phyloP scores from a whole-genome alignment of 148 eudicot species.

The Rhododendron kiyosumense region DNA sequence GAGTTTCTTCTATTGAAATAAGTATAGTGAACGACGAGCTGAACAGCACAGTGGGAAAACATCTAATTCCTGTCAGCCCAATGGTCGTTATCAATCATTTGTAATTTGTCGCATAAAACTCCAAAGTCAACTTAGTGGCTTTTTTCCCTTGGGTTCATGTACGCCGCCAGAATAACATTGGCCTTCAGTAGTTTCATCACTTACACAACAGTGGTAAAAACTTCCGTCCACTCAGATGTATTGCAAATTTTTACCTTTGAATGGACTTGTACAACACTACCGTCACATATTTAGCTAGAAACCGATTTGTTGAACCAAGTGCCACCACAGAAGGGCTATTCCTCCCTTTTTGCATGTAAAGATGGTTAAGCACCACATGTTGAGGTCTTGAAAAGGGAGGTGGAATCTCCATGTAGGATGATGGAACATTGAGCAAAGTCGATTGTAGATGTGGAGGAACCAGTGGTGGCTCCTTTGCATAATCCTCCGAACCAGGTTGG shows the following conservation, averaged over 20 bases:
- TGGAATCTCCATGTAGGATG: slow-evolving; percentile 25
- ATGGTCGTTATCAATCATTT: not conserved
- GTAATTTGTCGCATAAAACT: not conserved
- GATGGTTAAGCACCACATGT: slow-evolving; percentile 91
- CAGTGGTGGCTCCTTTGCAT: slow-evolving; percentile 67
- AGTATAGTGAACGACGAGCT: not conserved
- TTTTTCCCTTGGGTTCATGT: not conserved
- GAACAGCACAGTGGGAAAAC: not conserved
- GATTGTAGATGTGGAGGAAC: slow-evolving; percentile 79
- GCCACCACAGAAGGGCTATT: slow-evolving; percentile 75
- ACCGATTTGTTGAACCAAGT: slow-evolving; percentile 78
- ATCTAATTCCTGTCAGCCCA: not conserved
- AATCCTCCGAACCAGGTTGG: slow-evolving; percentile 66
- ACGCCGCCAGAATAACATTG: not conserved
- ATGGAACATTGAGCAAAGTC: slow-evolving; percentile 49
- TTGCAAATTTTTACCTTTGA: slow-evolving; percentile 36
- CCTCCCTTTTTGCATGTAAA: slow-evolving; percentile 70
- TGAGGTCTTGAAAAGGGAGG: slow-evolving; percentile 55
- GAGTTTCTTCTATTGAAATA: not conserved
- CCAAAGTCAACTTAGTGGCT: not conserved
- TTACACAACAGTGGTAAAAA: slow-evolving; percentile 12
- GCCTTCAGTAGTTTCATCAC: not conserved
- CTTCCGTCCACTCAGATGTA: not conserved
- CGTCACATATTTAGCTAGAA: slow-evolving; percentile 75
- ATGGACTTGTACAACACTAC: slow-evolving; percentile 85